These are phyloP conservation scores for Trichopus zeylanicus DNA, from an alignment of 116 monocot species.

Conservation along the genomic window DNA sequence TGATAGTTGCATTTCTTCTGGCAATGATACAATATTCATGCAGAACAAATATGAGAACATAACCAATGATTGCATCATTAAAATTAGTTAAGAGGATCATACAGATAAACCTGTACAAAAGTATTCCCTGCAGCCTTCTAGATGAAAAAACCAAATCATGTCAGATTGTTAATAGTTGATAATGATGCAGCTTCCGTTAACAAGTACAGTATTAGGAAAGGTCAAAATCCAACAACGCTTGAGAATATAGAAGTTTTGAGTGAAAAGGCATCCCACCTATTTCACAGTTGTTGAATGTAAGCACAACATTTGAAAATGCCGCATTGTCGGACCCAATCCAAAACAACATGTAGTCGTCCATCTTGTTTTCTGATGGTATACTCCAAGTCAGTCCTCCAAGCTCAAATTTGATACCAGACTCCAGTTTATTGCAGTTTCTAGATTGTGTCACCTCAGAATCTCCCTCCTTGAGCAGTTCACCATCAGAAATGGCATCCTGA, in stretches of 20 bases:
- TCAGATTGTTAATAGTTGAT: neutral
- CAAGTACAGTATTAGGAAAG: no score
- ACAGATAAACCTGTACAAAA: no score
- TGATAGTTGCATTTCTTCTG: no score
- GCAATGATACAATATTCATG: no score
- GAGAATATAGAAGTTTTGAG: neutral
- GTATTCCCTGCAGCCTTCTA: no score
- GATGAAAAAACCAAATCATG: neutral
- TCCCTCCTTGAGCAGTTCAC: constrained; percentile 10
- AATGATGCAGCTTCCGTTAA: neutral
- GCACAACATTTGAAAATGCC: constrained; percentile 81
- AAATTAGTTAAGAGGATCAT: no score
- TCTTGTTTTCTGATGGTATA: constrained; percentile 36
- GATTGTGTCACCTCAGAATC: constrained; percentile 9
- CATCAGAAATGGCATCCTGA: constrained; percentile 3
- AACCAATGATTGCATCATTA: no score
- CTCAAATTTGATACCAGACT: constrained; percentile 8
- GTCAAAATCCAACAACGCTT: no score
- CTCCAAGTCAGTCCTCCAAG: constrained; percentile 89
- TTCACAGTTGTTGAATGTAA: constrained; percentile 81
- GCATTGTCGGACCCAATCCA: constrained; percentile 91
- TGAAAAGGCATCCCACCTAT: constrained; percentile 31
- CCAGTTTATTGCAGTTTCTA: constrained; percentile 10
- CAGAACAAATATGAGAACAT: no score
- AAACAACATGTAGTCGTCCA: constrained; percentile 63